Base-by-base conservation (phyloP, 2,329 filamentous ascomycete species). In the Metarhizium sp. region DNA sequence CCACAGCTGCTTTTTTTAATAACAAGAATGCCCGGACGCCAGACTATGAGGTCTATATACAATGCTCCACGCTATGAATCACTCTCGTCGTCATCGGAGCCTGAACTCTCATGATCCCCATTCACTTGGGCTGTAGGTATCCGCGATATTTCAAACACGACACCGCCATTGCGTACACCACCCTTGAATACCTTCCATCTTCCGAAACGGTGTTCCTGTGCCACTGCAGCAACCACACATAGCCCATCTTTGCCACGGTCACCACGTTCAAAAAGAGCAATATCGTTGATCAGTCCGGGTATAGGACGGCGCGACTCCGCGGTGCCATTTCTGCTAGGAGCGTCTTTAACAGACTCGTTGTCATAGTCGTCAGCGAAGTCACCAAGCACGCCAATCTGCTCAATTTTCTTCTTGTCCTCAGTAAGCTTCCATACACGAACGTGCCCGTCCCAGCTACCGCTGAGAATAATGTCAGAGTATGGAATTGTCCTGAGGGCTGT, bases 391-490 rank as follows among this genome's bases (percentile, higher is more conserved):
- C 90, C 91, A 7, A 90, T 71, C 0, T 82, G 73, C 64, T 94
- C 85, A 48, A 99, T 80, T 60, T 79, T 84, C 68, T 82, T 83
- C 73, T 92, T 94, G 68, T 96, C 92, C 46, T 89, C 83, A 53
- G 85, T 87, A 20, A 99, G 78, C 58, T 80, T 84, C 94, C 94
- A 99, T 5, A 86, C 86, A 51, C 92, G 80, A 56, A 99, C 79
- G 69, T 82, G 85, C 2, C 94, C 94, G 67, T 73, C 94, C 92
- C 92, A 99, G 71, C 90, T 96, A 36, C 92, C 94, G 61, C 86
- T 95, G 52, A 99, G 77, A 55, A 99, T 83, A 52, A 96, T 76
- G 65, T 99, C 91, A 5, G 90, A 92, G 69, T 92, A 96, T 0
- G 94, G 92, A 51, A 99, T 79, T 0, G 90, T 87, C 51, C 85